phyloP scores from a whole-genome alignment of 1,284 basidiomycete genomes.

The Marasmius tenuissimus region DNA sequence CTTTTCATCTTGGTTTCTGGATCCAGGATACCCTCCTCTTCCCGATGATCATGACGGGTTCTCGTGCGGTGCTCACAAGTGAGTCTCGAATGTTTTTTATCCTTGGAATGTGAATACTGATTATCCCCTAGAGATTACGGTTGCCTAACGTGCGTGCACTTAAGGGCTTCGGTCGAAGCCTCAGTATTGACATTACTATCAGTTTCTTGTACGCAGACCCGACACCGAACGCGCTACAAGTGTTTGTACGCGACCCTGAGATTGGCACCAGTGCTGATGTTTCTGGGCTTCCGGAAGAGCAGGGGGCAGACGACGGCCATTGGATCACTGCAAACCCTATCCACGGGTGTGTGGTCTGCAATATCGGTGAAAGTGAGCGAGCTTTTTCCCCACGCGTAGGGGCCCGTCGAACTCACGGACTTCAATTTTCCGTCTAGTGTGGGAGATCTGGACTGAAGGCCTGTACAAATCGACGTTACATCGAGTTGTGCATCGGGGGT shows the following conservation, averaged over 20 bases:
- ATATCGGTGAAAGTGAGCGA: conserved; percentile 77
- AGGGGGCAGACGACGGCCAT: conserved; percentile 55
- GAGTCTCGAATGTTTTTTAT: conserved; percentile 18
- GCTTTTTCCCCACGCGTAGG: not conserved
- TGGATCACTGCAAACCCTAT: conserved; percentile 84
- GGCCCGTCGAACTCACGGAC: not conserved
- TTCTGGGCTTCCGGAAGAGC: conserved; percentile 44
- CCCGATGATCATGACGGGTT: conserved; percentile 74
- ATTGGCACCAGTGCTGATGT: conserved; percentile 30
- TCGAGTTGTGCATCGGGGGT: conserved; percentile 70
- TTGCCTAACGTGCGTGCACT: conserved; percentile 67
- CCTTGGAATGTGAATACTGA: conserved; percentile 6
- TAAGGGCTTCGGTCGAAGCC: not conserved
- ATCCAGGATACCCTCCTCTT: conserved; percentile 79
- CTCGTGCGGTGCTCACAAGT: conserved; percentile 86
- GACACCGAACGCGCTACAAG: conserved; percentile 77
- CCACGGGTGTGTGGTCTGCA: conserved; percentile 77
- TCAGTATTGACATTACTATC: conserved; percentile 10
- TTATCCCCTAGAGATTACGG: conserved; percentile 69
- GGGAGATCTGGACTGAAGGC: conserved; percentile 84
- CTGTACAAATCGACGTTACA: conserved; percentile 76
- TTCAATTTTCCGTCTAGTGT: conserved; percentile 48
- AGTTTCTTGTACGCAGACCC: conserved; percentile 82
- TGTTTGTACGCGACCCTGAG: conserved; percentile 59
- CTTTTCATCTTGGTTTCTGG: not conserved